Evolutionary conservation across 345 rosid genomes (phyloP).

Genomic region (Boechera divaricarpa): DNA sequence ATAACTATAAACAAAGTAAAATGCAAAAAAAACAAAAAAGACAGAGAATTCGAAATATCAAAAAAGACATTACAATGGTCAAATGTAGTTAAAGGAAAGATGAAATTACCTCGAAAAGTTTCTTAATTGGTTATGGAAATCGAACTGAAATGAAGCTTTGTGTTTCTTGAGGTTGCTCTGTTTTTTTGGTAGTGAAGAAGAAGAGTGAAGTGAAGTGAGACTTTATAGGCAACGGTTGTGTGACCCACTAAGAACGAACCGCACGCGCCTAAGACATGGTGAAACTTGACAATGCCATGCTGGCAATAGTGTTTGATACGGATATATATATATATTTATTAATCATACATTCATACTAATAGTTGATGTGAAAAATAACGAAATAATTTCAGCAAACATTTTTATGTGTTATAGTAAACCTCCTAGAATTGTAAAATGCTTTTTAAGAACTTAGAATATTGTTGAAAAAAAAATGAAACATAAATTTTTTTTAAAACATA

Average conservation of each 20-base stretch:
- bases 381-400: neutral
- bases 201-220: constrained; percentile 33
- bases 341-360: too few species aligned
- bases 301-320: constrained; percentile 3
- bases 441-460: too few species aligned
- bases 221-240: constrained; percentile 11
- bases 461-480: neutral
- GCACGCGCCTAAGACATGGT: constrained; percentile 25
- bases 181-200: constrained; percentile 5
- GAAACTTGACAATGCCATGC: neutral
- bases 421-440: neutral
- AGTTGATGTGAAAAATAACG: too few species aligned
- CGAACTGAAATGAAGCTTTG: neutral
- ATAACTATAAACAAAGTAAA: neutral
- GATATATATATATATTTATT: too few species aligned
- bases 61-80: neutral
- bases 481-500: too few species aligned
- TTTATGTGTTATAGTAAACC: neutral
- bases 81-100: neutral
- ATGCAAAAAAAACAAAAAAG: neutral
- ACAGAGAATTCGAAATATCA: neutral
- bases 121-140: neutral
- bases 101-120: neutral
- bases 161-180: constrained; percentile 16
- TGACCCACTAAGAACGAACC: neutral